A percentile compares a stretch with the other conserved stretches of the same genome.
Conservation (phyloP, 176 grass and related monocot genomes). For the barley (Hordeum vulgare) region MorexV3_pseudomolecules_assembly NC_058524.1:592480888-592481387, state of each 20-base stretch:
- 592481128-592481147: neutral
- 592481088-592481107: neutral
- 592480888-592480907: slow-evolving; percentile 87
- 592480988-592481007: neutral
- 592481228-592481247: neutral
- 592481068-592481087: neutral
- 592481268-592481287: neutral
- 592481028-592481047: neutral
- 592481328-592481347: neutral
- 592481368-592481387: neutral
- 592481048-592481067: neutral
- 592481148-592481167: neutral
- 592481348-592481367: neutral
- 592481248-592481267: neutral
- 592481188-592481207: neutral
- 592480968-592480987: neutral
- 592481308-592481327: neutral
- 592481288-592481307: neutral
- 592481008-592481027: neutral
- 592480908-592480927: slow-evolving; percentile 87
- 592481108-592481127: neutral
- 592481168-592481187: neutral
- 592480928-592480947: slow-evolving; percentile 59
- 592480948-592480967: neutral
- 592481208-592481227: neutral